Conservation (phyloP, 2,329 filamentous ascomycete genomes). For the Cucurbitaria berberidis region DNA sequence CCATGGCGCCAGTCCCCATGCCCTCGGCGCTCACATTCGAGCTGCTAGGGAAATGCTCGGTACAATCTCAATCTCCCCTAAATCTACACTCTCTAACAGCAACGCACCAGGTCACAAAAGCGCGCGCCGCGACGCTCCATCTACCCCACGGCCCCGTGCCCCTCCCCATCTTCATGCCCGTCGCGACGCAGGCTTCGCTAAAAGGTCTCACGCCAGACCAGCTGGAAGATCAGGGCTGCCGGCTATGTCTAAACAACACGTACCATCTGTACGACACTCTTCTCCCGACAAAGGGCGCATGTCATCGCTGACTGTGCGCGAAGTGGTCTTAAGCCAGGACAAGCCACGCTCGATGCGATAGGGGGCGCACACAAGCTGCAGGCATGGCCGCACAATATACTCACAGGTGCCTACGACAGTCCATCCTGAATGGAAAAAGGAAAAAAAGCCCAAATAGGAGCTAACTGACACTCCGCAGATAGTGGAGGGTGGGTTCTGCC, state of each 20-base stretch:
- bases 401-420: conserved; percentile 67
- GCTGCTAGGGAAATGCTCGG: conserved; percentile 49
- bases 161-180: conserved; percentile 97
- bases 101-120: conserved; percentile 81
- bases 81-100: background rate
- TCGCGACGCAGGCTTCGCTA: conserved; percentile 93
- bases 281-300: background rate
- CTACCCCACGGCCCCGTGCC: conserved; percentile 91
- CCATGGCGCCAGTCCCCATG: conserved; percentile 43
- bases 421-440: too few relatives aligned
- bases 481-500: conserved; percentile 53
- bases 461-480: conserved; percentile 50
- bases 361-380: conserved; percentile 95
- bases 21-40: conserved; percentile 48
- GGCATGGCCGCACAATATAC: conserved; percentile 92
- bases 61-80: conserved; percentile 13
- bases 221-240: conserved; percentile 85
- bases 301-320: too few relatives aligned
- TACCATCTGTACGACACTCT: conserved; percentile 71
- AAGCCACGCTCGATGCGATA: conserved; percentile 82
- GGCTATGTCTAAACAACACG: conserved; percentile 95
- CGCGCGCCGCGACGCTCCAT: conserved; percentile 83
- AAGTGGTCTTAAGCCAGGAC: conserved; percentile 86
- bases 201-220: conserved; percentile 94
- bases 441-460: conserved; percentile 1